Conservation (phyloP, 176 grass and related monocot species). For the Triticum urartu region DNA sequence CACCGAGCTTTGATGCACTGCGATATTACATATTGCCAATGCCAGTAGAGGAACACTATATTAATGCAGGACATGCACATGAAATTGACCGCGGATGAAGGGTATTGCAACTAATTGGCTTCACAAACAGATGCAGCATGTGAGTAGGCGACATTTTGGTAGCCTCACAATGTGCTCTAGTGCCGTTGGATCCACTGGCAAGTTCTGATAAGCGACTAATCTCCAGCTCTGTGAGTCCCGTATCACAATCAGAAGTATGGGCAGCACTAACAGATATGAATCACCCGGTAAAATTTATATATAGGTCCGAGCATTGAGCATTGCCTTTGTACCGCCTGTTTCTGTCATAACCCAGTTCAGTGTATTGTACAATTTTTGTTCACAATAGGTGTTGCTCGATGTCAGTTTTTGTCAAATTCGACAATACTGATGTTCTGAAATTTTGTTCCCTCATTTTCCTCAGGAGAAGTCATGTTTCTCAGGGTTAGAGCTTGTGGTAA, state of each 20-base stretch:
- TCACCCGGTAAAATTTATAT: not conserved
- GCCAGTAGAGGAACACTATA: constrained; percentile 12
- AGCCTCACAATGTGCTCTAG: constrained; percentile 1
- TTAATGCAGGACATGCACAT: constrained; percentile 12
- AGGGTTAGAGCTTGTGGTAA: not conserved
- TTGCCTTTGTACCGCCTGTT: not conserved
- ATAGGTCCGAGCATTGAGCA: not conserved
- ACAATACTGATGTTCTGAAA: not conserved
- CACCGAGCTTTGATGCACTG: constrained; percentile 14
- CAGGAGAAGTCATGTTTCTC: not conserved
- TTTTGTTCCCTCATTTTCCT: constrained; percentile 11
- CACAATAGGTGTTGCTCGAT: not conserved
- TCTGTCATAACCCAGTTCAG: not conserved
- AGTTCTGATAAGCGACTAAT: not conserved
- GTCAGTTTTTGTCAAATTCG: not conserved
- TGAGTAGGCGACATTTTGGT: not conserved
- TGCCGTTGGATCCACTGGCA: not conserved
- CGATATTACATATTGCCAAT: not conserved
- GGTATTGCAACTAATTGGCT: not conserved
- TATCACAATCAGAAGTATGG: not conserved
- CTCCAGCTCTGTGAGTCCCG: not conserved
- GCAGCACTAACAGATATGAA: not conserved
- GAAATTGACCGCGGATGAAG: constrained; percentile 7
- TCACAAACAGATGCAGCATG: not conserved
- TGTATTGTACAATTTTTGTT: constrained; percentile 22